Evolutionary conservation across 371 early-diverging fungal genomes (phyloP).

Genomic region (Globomyces sp.): DNA sequence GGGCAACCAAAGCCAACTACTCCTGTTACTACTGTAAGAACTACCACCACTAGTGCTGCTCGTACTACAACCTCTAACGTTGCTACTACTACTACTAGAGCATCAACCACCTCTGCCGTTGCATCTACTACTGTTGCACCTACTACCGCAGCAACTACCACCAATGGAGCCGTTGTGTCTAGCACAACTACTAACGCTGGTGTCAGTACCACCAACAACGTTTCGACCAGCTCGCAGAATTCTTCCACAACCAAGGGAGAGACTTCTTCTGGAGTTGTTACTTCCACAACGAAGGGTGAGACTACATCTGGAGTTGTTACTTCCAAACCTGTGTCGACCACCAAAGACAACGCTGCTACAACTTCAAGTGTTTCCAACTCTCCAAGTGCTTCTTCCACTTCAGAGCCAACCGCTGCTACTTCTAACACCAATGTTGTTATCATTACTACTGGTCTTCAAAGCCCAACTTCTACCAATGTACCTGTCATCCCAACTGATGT

Average conservation of each 20-base stretch:
- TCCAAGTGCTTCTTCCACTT: not conserved
- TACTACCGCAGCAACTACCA: constrained; percentile 5
- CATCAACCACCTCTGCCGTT: constrained; percentile 1
- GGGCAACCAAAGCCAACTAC: constrained; percentile 10
- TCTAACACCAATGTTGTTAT: not conserved
- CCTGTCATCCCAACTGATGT: not conserved
- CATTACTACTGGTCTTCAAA: not conserved
- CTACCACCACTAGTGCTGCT: not conserved
- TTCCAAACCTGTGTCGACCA: not conserved
- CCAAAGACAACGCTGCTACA: not conserved
- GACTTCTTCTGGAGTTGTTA: not conserved
- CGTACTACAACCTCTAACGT: not conserved
- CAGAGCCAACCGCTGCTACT: not conserved
- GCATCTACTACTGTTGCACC: constrained; percentile 15
- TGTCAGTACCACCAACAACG: not conserved
- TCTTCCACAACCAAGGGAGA: not conserved
- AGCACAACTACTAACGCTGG: not conserved
- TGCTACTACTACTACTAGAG: not conserved
- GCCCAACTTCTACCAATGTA: not conserved
- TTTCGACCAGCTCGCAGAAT: too few species aligned
- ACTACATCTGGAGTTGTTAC: not conserved
- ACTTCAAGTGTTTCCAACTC: not conserved
- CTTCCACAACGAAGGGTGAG: not conserved
- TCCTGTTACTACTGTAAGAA: not conserved
- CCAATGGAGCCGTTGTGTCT: not conserved